These are phyloP conservation scores for Neurospora tetraspora DNA, from an alignment of 495 filamentous ascomycete species.

Conservation along the genomic window DNA sequence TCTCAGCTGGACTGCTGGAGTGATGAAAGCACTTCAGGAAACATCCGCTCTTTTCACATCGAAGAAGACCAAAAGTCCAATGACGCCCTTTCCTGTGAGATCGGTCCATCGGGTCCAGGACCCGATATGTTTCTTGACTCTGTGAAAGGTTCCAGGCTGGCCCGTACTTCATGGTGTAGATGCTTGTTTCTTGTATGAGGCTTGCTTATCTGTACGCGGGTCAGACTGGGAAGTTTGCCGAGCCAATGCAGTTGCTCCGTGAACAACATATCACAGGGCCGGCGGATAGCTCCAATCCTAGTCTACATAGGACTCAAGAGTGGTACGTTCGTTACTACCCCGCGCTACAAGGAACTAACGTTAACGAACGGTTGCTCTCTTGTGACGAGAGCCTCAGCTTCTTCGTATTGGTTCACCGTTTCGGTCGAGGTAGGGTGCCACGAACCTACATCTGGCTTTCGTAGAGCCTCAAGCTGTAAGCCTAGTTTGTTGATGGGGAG, in stretches of 20 bases:
- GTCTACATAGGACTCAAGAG: not conserved
- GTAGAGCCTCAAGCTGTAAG: not conserved
- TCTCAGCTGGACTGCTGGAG: not conserved
- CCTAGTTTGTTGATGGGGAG: not conserved
- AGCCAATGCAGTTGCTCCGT: not conserved
- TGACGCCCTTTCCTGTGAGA: not conserved
- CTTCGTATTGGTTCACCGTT: not conserved
- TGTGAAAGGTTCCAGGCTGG: not conserved
- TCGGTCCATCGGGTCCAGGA: not conserved
- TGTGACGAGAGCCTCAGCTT: not conserved
- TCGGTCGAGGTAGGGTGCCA: not conserved
- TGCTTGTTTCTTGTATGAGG: not conserved
- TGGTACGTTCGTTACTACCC: not conserved
- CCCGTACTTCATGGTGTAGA: not conserved
- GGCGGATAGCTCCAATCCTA: not conserved
- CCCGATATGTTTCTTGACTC: not conserved
- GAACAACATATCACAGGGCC: not conserved
- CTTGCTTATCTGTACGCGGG: not conserved
- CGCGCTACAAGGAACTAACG: not conserved
- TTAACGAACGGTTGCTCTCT: not conserved
- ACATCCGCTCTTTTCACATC: not conserved
- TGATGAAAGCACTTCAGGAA: not conserved
- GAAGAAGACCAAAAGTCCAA: not conserved
- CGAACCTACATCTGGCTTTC: not conserved
- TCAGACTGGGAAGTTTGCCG: not conserved